Evolutionary conservation across 306 rosid genomes (phyloP).

Genomic region (Castanospermum australe): DNA sequence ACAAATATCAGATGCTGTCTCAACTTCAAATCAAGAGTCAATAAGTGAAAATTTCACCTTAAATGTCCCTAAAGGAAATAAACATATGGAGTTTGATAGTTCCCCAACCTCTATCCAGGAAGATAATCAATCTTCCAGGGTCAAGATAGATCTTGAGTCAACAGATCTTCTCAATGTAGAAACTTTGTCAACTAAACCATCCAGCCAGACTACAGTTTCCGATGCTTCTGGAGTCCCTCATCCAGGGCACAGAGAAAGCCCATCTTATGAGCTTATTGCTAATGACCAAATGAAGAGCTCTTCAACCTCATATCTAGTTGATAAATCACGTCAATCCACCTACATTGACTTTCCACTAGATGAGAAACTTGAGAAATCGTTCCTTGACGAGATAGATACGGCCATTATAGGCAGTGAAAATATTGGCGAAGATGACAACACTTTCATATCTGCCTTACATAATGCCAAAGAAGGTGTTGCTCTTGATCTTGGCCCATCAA

Average conservation of each 20-base stretch:
- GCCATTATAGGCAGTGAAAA: conserved; percentile 26
- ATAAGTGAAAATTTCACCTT: conserved; percentile 17
- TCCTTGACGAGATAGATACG: conserved; percentile 47
- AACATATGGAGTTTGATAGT: conserved; percentile 22
- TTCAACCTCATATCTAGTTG: conserved; percentile 35
- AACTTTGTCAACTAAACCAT: conserved; percentile 31
- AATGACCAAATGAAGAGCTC: conserved; percentile 32
- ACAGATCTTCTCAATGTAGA: conserved; percentile 23
- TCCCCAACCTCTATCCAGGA: conserved; percentile 19
- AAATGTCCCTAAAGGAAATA: conserved; percentile 30
- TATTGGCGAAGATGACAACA: conserved; percentile 46
- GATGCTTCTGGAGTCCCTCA: conserved; percentile 25
- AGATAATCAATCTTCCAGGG: conserved; percentile 32
- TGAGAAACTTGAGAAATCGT: conserved; percentile 45
- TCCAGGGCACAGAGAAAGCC: conserved; percentile 10
- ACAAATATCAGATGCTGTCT: conserved; percentile 34
- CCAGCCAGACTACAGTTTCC: conserved; percentile 34
- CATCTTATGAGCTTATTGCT: conserved; percentile 8
- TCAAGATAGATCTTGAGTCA: conserved; percentile 32
- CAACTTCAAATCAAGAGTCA: conserved; percentile 31
- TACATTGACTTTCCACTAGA: conserved; percentile 35
- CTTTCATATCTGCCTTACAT: conserved; percentile 64
- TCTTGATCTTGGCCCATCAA: conserved; percentile 35
- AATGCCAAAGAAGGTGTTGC: conserved; percentile 36
- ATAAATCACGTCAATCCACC: conserved; percentile 27